Evolutionary conservation across 1,139 yeast species (phyloP), one percentile per base, ranked within the genome.

Genomic region (Groenewaldozyma sp.): DNA sequence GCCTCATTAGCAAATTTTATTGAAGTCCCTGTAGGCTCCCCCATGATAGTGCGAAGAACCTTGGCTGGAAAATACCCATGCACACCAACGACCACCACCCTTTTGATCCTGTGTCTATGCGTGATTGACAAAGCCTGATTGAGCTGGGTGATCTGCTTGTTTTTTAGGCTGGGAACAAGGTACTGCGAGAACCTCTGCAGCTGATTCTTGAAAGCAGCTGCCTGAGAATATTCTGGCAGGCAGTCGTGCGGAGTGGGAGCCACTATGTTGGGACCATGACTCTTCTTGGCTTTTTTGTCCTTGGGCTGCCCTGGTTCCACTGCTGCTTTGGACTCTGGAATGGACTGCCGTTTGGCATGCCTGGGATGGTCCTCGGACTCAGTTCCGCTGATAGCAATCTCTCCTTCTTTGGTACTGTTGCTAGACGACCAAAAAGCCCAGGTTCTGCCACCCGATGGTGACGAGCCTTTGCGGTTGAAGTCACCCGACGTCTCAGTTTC

Each of bases 11-110:
- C 84, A 62, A 87, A 87, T 56, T 81, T 79, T 40, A 79, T 70
- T 0, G 96, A 86, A 0, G 96, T 87, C 0, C 96, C 96, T 13
- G 93, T 86, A 3, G 96, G 96, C 43, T 86, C 86, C 1, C 96
- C 96, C 40, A 87, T 78, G 21, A 91, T 56, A 0, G 95, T 87
- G 39, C 97, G 67, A 1, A 91, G 71, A 73, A 86, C 78, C 47
- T 72, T 76, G 1, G 88, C 81, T 0, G 98, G 97, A 62, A 91
- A 86, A 54, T 88, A 91, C 1, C 97, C 97, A 63, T 91, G 97
- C 1, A 91, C 88, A 0, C 98, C 97, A 46, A 91, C 76, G 24
- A 91, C 82, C 32, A 91, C 71, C 1, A 80, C 80, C 44, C 76
- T 74, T 36, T 50, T 47, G 11, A 63, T 50, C 10, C 41, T 47